Evolutionary conservation across 2,329 filamentous ascomycete genomes (phyloP).

Genomic region (Fusarium sp.): DNA sequence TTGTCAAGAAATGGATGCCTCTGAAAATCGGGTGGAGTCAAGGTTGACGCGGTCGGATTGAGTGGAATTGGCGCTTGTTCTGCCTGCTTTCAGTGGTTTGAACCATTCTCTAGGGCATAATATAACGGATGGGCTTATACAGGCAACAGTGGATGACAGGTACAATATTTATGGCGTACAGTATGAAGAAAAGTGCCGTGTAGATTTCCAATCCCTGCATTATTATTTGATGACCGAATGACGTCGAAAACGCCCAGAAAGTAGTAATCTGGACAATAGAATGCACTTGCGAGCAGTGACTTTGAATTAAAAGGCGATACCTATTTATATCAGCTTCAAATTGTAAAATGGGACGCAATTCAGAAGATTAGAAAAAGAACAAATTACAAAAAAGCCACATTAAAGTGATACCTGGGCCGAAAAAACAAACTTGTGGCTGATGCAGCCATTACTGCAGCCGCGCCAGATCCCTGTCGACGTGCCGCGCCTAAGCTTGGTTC

Average conservation of each 20-base stretch:
- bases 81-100: neutral
- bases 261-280: neutral
- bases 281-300: neutral
- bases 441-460: constrained; percentile 34
- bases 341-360: neutral
- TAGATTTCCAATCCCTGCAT: neutral
- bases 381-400: constrained; percentile 10
- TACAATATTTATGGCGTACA: neutral
- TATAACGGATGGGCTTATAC: neutral
- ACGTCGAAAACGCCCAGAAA: too few relatives aligned
- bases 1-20: neutral
- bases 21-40: neutral
- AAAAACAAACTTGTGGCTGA: constrained; percentile 42
- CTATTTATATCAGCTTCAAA: neutral
- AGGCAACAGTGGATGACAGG: neutral
- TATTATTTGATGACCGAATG: neutral
- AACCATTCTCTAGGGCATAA: neutral
- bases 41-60: neutral
- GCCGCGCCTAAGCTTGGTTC: constrained; percentile 45
- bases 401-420: neutral
- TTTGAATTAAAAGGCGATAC: neutral
- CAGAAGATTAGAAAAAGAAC: neutral
- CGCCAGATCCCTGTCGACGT: constrained; percentile 42
- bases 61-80: neutral
- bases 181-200: neutral